Evolutionary conservation across 371 early-diverging fungal genomes (phyloP), one percentile per base, ranked within the genome.

Genomic region (Basidiobolus meristosporus): DNA sequence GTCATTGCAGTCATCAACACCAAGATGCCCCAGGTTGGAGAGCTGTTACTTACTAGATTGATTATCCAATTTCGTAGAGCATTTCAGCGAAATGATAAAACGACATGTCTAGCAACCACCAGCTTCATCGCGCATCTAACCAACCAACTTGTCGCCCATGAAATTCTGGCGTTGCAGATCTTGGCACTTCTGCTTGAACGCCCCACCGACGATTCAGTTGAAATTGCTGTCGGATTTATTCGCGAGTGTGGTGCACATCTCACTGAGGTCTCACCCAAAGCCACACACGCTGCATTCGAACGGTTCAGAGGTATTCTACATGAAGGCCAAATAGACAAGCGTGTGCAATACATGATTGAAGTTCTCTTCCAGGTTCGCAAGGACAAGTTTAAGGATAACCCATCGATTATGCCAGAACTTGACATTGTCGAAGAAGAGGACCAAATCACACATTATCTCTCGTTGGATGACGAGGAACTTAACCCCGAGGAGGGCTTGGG

Each of bases 291-390:
- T n/a, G 74, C 89, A 23, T 93, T 85, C 59, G 96, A 96, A 44
- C 72, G 88, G 1, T 89, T 96, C 51, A 73, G 92, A 23, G 69
- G 77, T 11, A 84, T 95, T 40, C 56, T 96, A 40, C 91, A 93
- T 48, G 95, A 96, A 47, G 90, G 89, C 14, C 67, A 77, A 36
- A 82, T 96, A 35, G 90, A 93, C 47, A 87, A 84, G 50, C 79
- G 97, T 46, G 77, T 84, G 3, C 91, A 95, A 53, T 95, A 92
- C 50, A 93, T 93, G 91, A 81, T 97, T 31, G 96, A 97, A 60
- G 93, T 91, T 3, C 52, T 97, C 18, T 91, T 97, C 57, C 93
- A 92, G 62, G 73, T 89, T 9, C 73, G 97, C 26, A 82, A 83
- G 43, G 93, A 93, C 40, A 88, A 85, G 48, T 97, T 82, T 64